These are phyloP conservation scores for Cetradonia linearis DNA, from an alignment of 495 filamentous ascomycete genomes.

Conservation along the genomic window DNA sequence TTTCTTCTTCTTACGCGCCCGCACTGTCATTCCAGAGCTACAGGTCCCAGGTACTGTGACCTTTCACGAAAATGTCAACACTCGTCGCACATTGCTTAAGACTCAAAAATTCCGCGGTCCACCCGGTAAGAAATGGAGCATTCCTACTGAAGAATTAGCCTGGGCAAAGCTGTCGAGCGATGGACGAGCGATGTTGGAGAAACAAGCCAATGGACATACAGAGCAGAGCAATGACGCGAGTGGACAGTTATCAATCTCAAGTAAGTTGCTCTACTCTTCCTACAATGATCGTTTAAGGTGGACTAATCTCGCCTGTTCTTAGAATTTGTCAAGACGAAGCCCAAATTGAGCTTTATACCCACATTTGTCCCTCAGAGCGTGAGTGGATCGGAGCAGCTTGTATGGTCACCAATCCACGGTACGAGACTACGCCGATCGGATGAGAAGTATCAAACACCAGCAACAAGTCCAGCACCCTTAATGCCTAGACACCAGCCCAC, in stretches of 20 bases:
- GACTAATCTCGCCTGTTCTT: background rate
- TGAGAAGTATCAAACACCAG: background rate
- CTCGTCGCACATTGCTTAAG: background rate
- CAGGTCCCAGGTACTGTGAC: background rate
- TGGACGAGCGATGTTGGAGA: background rate
- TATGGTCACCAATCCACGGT: constrained; percentile 13
- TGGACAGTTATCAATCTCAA: background rate
- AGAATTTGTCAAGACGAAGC: background rate
- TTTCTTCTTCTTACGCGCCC: constrained; percentile 6
- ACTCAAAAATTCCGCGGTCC: constrained; percentile 1
- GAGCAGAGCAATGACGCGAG: background rate
- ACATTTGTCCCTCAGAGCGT: constrained; percentile 4
- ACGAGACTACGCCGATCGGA: constrained; percentile 8
- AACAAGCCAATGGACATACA: background rate
- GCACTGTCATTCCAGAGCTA: constrained; percentile 14
- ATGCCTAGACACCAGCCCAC: background rate
- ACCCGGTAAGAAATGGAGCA: constrained; percentile 1
- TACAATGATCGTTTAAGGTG: background rate
- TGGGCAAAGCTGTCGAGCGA: constrained; percentile 10
- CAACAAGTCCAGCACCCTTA: background rate
- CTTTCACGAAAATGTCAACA: background rate
- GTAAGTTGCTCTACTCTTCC: background rate
- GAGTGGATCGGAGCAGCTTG: background rate
- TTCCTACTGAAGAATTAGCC: constrained; percentile 6
- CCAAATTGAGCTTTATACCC: background rate